Conservation (phyloP, 2,329 filamentous ascomycete genomes). For the Neofusicoccum sp. region DNA sequence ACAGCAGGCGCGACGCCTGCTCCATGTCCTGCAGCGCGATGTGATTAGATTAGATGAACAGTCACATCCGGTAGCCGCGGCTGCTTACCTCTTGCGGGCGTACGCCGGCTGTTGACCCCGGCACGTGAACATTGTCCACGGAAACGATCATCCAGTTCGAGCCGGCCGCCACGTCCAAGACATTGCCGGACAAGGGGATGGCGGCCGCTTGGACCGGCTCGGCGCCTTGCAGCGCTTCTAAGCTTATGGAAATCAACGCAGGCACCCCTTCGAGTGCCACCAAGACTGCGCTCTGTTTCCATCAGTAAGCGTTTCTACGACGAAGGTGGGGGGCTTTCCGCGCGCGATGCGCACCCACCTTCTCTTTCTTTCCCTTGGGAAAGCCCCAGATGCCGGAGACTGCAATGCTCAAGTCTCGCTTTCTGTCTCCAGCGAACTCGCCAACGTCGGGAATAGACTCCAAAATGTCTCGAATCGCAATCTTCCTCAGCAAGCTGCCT, state of each 20-base stretch:
- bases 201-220: slow-evolving; percentile 31
- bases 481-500: slow-evolving; percentile 56
- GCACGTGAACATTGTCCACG: slow-evolving; percentile 56
- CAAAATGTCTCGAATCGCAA: slow-evolving; percentile 42
- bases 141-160: slow-evolving; percentile 47
- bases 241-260: slow-evolving; percentile 65
- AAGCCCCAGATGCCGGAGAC: slow-evolving; percentile 56
- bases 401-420: slow-evolving; percentile 41
- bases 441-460: slow-evolving; percentile 4
- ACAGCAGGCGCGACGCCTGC: not conserved
- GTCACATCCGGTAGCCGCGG: slow-evolving; percentile 11
- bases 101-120: slow-evolving; percentile 51
- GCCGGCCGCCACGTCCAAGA: slow-evolving; percentile 57
- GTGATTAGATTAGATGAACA: slow-evolving; percentile 20
- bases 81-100: slow-evolving; percentile 34
- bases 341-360: slow-evolving; percentile 45
- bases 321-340: not conserved
- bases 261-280: slow-evolving; percentile 52
- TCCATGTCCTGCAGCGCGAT: slow-evolving; percentile 1
- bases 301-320: not conserved
- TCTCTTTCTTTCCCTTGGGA: slow-evolving; percentile 24
- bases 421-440: slow-evolving; percentile 21
- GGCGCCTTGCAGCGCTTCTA: slow-evolving; percentile 54
- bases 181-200: slow-evolving; percentile 65
- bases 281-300: slow-evolving; percentile 32